phyloP scores from a whole-genome alignment of 2,329 filamentous ascomycete species.

The Acephala macrosclerotiorum region DNA sequence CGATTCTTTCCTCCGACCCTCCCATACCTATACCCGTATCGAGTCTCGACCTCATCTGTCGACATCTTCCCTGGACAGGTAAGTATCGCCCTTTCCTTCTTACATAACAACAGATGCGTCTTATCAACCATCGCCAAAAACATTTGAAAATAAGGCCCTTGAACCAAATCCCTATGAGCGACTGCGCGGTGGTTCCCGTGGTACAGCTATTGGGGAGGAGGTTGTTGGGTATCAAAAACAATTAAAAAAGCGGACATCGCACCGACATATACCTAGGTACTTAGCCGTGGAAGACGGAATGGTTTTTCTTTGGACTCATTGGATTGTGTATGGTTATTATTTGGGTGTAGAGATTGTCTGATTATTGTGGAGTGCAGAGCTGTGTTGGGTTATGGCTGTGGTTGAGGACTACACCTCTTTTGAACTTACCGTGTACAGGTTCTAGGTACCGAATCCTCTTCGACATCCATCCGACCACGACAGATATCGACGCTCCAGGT shows the following conservation, averaged over 20 bases:
- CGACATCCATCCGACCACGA: background rate
- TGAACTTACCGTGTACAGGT: constrained; percentile 5
- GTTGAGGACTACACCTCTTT: background rate
- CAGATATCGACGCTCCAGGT: background rate
- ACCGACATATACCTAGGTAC: background rate
- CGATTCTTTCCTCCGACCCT: background rate
- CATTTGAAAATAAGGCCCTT: background rate
- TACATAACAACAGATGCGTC: constrained; percentile 4
- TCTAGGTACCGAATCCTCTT: background rate
- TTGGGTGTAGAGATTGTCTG: background rate
- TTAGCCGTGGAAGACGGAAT: background rate
- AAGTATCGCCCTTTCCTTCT: constrained; percentile 1
- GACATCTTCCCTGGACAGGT: constrained; percentile 1
- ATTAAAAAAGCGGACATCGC: constrained; percentile 10
- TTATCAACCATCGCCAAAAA: constrained; percentile 4
- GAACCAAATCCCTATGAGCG: background rate
- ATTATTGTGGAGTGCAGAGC: background rate
- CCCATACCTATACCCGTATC: background rate
- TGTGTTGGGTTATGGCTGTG: background rate
- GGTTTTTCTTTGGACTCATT: background rate
- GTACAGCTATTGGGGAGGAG: background rate
- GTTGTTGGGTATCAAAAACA: constrained; percentile 4
- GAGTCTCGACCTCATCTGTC: too few species aligned
- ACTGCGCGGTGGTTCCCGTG: background rate
- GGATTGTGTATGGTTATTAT: background rate